These are phyloP conservation scores for Mallotus nudiflorus DNA, from an alignment of 345 rosid genomes.

Conservation along the genomic window DNA sequence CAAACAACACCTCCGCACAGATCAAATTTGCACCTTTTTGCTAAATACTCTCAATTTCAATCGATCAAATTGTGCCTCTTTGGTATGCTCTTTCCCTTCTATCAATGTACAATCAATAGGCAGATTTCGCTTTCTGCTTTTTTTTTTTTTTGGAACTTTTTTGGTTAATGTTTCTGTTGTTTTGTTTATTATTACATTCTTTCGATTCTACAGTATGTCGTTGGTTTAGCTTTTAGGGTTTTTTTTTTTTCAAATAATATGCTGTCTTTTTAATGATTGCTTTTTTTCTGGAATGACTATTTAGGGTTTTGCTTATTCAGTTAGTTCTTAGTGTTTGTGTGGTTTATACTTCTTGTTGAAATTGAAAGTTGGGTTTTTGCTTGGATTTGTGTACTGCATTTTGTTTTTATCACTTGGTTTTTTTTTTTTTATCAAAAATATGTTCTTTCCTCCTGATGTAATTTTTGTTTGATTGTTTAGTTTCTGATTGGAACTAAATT, in stretches of 20 bases:
- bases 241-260: not conserved
- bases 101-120: not conserved
- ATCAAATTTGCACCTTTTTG: no score
- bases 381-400: not conserved
- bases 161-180: no score
- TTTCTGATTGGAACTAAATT: no score
- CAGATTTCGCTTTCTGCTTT: no score
- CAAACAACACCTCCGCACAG: no score
- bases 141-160: no score
- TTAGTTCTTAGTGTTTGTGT: not conserved
- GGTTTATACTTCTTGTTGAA: not conserved
- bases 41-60: no score
- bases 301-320: slow-evolving; percentile 7
- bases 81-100: not conserved
- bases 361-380: not conserved
- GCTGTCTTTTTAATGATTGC: not conserved
- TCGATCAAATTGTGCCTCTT: no score
- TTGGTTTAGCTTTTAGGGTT: slow-evolving; percentile 1
- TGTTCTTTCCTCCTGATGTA: not conserved
- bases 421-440: not conserved
- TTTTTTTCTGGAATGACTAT: not conserved
- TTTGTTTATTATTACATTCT: no score
- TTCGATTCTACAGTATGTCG: no score
- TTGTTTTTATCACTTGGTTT: not conserved
- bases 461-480: not conserved